Conservation (phyloP, 495 filamentous ascomycete species). For the Glutinoglossum americanum region DNA sequence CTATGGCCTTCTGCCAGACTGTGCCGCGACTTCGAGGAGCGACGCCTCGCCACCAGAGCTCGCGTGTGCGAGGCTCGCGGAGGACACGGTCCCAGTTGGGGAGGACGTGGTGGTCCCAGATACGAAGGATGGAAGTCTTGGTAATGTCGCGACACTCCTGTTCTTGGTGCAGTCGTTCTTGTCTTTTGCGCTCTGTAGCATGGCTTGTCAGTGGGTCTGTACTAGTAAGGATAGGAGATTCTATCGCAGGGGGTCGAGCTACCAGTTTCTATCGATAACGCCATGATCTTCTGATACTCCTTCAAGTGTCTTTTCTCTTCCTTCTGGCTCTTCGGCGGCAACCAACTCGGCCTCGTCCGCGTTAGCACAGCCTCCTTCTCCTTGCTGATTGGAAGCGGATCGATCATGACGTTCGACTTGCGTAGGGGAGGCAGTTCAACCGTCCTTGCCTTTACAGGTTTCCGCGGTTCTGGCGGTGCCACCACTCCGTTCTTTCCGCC, state of each 20-base stretch:
- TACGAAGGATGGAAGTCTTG: conserved; percentile 36
- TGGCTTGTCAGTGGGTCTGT: conserved; percentile 24
- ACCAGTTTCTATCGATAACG: conserved; percentile 50
- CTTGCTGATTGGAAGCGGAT: conserved; percentile 83
- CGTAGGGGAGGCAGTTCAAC: conserved; percentile 62
- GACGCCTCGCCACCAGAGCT: conserved; percentile 88
- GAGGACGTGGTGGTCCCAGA: conserved; percentile 77
- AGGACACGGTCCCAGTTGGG: conserved; percentile 68
- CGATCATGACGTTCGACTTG: conserved; percentile 83
- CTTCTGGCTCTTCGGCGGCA: conserved; percentile 80
- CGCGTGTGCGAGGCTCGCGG: conserved; percentile 51
- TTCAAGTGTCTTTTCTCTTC: conserved; percentile 82
- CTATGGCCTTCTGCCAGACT: conserved; percentile 75
- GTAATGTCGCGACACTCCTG: conserved; percentile 43
- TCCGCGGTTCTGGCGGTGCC: background rate
- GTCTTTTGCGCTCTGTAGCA: conserved; percentile 25
- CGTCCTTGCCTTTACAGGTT: conserved; percentile 29
- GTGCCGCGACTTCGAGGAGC: conserved; percentile 54
- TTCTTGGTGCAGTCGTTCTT: conserved; percentile 25
- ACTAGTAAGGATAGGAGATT: no score
- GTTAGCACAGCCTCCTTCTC: conserved; percentile 89
- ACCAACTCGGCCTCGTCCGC: conserved; percentile 80
- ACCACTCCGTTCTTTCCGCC: conserved; percentile 10
- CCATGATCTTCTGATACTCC: conserved; percentile 91
- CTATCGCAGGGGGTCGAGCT: no score